Conservation (phyloP, 345 rosid species). For the Salix udensis region DNA sequence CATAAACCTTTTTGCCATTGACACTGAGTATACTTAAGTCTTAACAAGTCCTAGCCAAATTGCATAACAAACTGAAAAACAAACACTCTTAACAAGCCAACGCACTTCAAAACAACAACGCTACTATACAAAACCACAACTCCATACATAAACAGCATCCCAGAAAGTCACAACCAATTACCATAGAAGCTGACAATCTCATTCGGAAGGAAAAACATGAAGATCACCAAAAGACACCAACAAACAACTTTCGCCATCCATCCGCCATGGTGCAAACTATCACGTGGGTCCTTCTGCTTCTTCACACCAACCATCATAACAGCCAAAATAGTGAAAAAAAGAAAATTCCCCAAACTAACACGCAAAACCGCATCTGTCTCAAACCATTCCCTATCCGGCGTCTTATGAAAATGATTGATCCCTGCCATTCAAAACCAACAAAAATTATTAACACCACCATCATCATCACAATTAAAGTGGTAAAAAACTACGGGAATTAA, state of each 20-base stretch:
- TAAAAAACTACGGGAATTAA: not conserved
- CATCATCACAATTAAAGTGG: not conserved
- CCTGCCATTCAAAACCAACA: conserved; percentile 40
- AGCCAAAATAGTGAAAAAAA: conserved; percentile 78
- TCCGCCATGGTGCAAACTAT: conserved; percentile 92
- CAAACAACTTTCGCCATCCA: conserved; percentile 95
- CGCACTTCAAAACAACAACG: not conserved
- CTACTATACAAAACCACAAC: not conserved
- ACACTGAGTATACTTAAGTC: not conserved
- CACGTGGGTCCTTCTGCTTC: conserved; percentile 94
- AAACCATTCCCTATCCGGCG: conserved; percentile 93
- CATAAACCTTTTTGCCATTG: not conserved
- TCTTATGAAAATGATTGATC: conserved; percentile 87
- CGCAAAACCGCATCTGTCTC: conserved; percentile 95
- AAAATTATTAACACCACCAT: not conserved
- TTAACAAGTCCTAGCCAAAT: not conserved
- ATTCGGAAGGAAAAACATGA: conserved; percentile 94
- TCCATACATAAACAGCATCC: not conserved
- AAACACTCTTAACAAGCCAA: not conserved
- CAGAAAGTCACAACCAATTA: conserved; percentile 17
- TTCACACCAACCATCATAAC: conserved; percentile 87
- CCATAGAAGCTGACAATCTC: conserved; percentile 89
- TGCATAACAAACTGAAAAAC: not conserved
- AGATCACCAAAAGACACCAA: conserved; percentile 84
- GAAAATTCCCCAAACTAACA: conserved; percentile 93